Evolutionary conservation across 2,329 filamentous ascomycete species (phyloP).

Genomic region (Phyllosticta citriasiana): DNA sequence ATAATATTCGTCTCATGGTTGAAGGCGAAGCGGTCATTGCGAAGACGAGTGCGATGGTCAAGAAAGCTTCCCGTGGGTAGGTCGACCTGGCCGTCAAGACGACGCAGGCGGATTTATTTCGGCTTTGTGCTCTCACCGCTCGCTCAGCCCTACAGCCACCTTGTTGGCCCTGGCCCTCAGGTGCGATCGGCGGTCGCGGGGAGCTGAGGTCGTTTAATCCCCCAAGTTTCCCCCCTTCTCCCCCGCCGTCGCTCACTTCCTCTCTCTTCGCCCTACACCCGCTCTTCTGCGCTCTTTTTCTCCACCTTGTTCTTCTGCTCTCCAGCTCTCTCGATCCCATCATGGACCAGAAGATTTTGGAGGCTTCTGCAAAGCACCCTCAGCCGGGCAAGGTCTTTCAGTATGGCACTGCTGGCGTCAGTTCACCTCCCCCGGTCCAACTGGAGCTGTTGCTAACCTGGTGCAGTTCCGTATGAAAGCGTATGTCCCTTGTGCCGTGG

Average conservation of each 20-base stretch:
- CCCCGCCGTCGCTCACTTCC: not conserved
- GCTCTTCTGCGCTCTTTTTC: conserved; percentile 2
- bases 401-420: conserved; percentile 39
- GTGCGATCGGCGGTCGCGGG: conserved; percentile 6
- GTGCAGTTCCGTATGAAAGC: conserved; percentile 59
- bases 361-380: conserved; percentile 22
- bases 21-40: not conserved
- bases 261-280: not conserved
- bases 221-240: conserved; percentile 6
- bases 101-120: not conserved
- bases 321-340: conserved; percentile 1
- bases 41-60: not conserved
- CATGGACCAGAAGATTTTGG: conserved; percentile 18
- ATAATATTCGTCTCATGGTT: conserved; percentile 3
- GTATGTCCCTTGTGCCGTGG: conserved; percentile 35
- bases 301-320: not conserved
- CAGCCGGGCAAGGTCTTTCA: conserved; percentile 23
- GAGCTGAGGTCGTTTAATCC: conserved; percentile 4
- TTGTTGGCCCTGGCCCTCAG: not conserved
- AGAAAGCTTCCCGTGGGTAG: not conserved
- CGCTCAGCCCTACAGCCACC: conserved; percentile 8
- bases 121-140: conserved; percentile 1
- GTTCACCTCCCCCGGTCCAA: conserved; percentile 19
- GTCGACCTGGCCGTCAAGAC: too few species aligned
- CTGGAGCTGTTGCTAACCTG: conserved; percentile 7